A percentile compares a stretch with the other conserved stretches of the same genome.
These are phyloP conservation scores for Neospermospora avenae DNA, from an alignment of 2,329 filamentous ascomycete species.

Conservation along the genomic window DNA sequence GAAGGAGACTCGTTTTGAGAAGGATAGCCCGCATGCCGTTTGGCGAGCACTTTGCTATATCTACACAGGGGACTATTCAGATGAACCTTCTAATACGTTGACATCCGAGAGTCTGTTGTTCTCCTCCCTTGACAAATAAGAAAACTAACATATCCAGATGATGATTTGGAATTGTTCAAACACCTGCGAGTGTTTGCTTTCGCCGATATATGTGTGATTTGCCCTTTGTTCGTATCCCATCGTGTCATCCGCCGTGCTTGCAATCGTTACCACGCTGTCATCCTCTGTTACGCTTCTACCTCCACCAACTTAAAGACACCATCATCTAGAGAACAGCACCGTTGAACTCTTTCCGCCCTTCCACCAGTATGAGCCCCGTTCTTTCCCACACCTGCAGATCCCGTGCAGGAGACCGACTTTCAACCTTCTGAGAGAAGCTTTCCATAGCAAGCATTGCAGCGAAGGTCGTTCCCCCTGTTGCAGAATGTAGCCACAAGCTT, in stretches of 20 bases:
- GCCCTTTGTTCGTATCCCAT: neutral
- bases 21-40: conserved; percentile 21
- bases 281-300: neutral
- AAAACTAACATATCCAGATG: conserved; percentile 15
- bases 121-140: neutral
- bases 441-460: conserved; percentile 13
- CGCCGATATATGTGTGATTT: conserved; percentile 10
- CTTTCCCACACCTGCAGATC: neutral
- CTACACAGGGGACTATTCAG: conserved; percentile 22
- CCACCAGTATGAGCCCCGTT: neutral
- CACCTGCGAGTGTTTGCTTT: conserved; percentile 19
- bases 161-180: conserved; percentile 19
- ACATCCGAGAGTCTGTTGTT: conserved; percentile 15
- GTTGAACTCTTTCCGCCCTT: no score
- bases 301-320: no score
- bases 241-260: neutral
- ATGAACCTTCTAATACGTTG: conserved; percentile 14
- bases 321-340: no score
- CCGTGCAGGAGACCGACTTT: neutral
- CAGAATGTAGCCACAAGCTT: conserved; percentile 15
- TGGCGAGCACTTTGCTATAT: conserved; percentile 24
- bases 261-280: neutral
- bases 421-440: conserved; percentile 1
- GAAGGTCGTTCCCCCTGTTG: conserved; percentile 16
- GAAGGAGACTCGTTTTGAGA: conserved; percentile 17